Evolutionary conservation across 2,329 filamentous ascomycete genomes (phyloP).

Genomic region (Sclerotinia trifoliorum): DNA sequence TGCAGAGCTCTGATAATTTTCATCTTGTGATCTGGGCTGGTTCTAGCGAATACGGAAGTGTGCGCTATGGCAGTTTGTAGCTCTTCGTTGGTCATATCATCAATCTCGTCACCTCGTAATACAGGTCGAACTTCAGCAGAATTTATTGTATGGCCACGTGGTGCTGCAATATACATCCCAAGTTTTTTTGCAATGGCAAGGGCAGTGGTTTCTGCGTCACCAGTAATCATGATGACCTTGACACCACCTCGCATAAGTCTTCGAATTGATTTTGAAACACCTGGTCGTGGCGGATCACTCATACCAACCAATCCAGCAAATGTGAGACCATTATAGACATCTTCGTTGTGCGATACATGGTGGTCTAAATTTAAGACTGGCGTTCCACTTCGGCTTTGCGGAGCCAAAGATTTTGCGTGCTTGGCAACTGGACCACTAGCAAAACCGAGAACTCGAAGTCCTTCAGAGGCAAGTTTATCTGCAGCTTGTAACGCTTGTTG

Average conservation of each 20-base stretch:
- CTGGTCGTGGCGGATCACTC: slow-evolving; percentile 91
- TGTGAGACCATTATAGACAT: slow-evolving; percentile 76
- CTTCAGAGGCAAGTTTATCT: slow-evolving; percentile 82
- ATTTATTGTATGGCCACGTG: slow-evolving; percentile 52
- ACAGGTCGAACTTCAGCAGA: slow-evolving; percentile 67
- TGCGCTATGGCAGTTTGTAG: slow-evolving; percentile 80
- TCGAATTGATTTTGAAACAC: slow-evolving; percentile 84
- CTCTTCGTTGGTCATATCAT: slow-evolving; percentile 82
- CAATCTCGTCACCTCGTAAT: slow-evolving; percentile 86
- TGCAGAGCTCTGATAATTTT: slow-evolving; percentile 94
- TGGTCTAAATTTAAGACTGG: slow-evolving; percentile 42
- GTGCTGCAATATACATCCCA: slow-evolving; percentile 77
- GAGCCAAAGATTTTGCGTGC: slow-evolving; percentile 44
- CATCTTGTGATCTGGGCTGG: slow-evolving; percentile 95
- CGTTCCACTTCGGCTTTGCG: slow-evolving; percentile 51
- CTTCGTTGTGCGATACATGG: slow-evolving; percentile 55
- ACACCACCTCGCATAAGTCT: slow-evolving; percentile 91
- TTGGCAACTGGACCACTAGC: slow-evolving; percentile 73
- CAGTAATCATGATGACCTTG: slow-evolving; percentile 98
- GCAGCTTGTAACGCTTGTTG: slow-evolving; percentile 76
- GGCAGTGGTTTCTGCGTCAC: slow-evolving; percentile 91
- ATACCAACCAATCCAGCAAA: slow-evolving; percentile 95
- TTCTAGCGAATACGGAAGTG: slow-evolving; percentile 93
- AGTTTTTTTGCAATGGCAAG: slow-evolving; percentile 90
- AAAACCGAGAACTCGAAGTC: slow-evolving; percentile 87